A percentile compares a stretch with the other conserved stretches of the same genome.
Conservation (phyloP, 352 stramenopile species). For the Blastocystis hominis region DNA sequence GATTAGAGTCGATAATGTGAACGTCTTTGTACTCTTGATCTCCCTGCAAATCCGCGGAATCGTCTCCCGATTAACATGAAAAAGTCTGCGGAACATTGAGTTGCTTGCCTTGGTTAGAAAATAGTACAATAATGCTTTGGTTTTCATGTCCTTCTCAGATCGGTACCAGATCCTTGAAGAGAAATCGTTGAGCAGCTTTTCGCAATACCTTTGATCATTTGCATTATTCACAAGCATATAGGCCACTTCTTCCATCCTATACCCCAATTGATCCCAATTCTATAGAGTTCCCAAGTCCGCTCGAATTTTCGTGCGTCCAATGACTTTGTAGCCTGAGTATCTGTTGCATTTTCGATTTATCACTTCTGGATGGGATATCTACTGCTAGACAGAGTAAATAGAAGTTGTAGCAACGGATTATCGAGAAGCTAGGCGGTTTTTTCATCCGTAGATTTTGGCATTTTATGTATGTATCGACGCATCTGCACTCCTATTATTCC, state of each 20-base stretch:
- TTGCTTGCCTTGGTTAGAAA: neutral
- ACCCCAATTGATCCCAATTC: no score
- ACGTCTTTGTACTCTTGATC: neutral
- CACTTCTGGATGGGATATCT: no score
- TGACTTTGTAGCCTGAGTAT: no score
- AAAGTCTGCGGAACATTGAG: conserved; percentile 20
- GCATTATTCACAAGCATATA: neutral
- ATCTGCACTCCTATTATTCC: no score
- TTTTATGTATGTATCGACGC: no score
- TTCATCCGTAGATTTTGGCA: no score
- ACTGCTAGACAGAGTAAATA: no score
- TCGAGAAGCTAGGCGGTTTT: no score
- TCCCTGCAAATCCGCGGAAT: neutral
- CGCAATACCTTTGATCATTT: neutral
- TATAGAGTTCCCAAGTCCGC: no score
- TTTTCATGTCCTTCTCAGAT: neutral
- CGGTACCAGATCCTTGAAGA: neutral
- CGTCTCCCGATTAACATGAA: conserved; percentile 38
- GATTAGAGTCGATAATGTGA: neutral
- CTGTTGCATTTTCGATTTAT: no score
- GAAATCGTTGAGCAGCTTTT: neutral
- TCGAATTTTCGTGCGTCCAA: no score
- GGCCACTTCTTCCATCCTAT: neutral
- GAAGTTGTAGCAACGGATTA: no score
- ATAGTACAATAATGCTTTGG: neutral